Base-by-base conservation (phyloP, 139 green algal genomes). In the Coelastrella sp. region DNA sequence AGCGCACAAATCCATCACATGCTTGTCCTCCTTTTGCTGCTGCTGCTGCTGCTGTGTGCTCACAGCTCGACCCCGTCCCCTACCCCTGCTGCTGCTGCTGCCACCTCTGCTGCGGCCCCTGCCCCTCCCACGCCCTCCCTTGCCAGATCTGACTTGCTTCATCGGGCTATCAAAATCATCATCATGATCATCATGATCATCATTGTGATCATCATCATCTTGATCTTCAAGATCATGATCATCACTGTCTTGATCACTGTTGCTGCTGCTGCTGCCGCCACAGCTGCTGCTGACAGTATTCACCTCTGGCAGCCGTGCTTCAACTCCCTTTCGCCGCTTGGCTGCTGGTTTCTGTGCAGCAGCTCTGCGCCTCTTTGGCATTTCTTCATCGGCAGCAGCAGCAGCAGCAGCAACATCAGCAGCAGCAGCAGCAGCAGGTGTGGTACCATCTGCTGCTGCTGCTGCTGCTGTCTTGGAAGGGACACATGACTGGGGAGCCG, bases 1-100 rank as follows among this genome's bases (percentile, higher is more conserved):
- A 22, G 27, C 59, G 56, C 84, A 89, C 6, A 89, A 57, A 56
- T 89, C 84, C 7, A 89, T 35, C 49, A 89, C 84, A 8, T 72
- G 68, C 10, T 61, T 17, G 20, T 57, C 7, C 66, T 27, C 11
- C 79, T 56, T 3, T 49, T 73, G 25, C 79, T 73, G 27, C 79
- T 80, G 74, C 24, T 81, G 84, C 84, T 79, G 84, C 84, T 88
- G 56, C 3, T 72, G 59, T 61, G 12, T 72, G 20, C 10, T 15
- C 11, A 20, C 24, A 72, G 49, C 56, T 20, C 56, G 22, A 0
- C 82, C 82, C 24, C 82, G 59, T 19, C 80, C 35, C 72, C 35
- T 59, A n/a, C 35, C 15, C 20, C 84, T 82, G 81, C 81, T 78
- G 84, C n/a, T 82, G 66, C 63, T 49, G 4, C 65, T 49, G 65